phyloP scores from a whole-genome alignment of 306 rosid genomes.

The Ormosia semicastrata region DNA sequence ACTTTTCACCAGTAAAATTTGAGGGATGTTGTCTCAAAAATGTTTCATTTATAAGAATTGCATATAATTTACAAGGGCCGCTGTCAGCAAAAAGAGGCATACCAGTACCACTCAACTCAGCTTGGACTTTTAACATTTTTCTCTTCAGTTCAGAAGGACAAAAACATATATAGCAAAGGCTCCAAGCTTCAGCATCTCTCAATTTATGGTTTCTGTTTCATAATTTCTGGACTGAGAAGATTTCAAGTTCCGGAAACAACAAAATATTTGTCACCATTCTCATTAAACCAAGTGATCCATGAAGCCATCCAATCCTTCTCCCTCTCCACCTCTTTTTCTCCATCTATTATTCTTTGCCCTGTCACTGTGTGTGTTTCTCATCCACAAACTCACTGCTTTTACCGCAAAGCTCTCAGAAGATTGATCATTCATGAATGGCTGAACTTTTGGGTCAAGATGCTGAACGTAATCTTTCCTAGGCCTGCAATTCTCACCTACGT shows the following conservation, averaged over 20 bases:
- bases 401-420: background rate
- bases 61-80: conserved; percentile 28
- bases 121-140: conserved; percentile 6
- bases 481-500: conserved; percentile 36
- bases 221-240: background rate
- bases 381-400: background rate
- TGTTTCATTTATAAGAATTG: conserved; percentile 18
- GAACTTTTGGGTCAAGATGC: conserved; percentile 13
- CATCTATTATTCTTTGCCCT: background rate
- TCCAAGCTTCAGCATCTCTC: conserved; percentile 5
- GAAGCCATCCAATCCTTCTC: background rate
- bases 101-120: background rate
- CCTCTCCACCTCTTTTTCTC: background rate
- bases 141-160: background rate
- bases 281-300: background rate
- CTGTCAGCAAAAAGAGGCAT: background rate
- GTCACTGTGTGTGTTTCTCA: background rate
- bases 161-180: background rate
- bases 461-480: conserved; percentile 29
- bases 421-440: conserved; percentile 12
- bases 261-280: background rate
- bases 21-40: conserved; percentile 23
- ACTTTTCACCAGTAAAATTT: background rate
- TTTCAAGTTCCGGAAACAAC: background rate
- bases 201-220: background rate